Base-by-base conservation (phyloP, 345 rosid genomes). In the Erodium maritimum region DNA sequence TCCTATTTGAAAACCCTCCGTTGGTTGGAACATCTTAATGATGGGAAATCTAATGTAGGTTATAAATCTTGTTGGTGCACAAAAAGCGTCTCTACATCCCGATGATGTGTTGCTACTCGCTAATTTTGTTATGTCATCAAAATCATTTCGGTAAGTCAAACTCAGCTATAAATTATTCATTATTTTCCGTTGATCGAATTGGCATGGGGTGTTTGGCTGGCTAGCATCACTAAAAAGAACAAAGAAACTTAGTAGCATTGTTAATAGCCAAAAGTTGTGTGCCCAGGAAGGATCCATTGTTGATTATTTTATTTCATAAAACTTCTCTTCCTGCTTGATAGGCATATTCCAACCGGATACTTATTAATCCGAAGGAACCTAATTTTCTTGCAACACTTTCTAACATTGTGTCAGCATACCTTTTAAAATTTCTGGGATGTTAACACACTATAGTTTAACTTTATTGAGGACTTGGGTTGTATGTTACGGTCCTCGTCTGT, bases 31-130 rank as follows among this genome's bases (percentile, higher is more conserved):
- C 19, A 46, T 45, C 19, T 12, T 18, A 18, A 29, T 21, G 17
- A 24, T 37, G 1, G 1, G 52, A 29, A 72, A 61, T 59, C 56
- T 68, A 59, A 58, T 75, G 60, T 78, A 94, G 99, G 97, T 94
- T 66, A 67, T 94, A 67, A 87, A 93, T 78, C 85, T 94, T 63
- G 89, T 89, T 57, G 95, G 99, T 69, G 99, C 96, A 21, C 97
- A 94, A 71, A 94, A 90, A 65, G 90, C 99, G 17, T 94, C 97
- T 58, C 90, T 94, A 63, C 99, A 84, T 80, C 97, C 99, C 4
- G 93, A 94, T 73, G 99, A 94, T 66, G 76, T 90, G 82, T 73
- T 90, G 73, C 79, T 94, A 54, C 95, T 94, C 76, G 77, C 97
- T 22, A 94, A 94, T 76, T 90, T 87, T 60, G 89, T 94, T 23